A percentile compares a stretch with the other conserved stretches of the same genome.
Evolutionary conservation across 768 basidiomycete genomes (phyloP).

Genomic region (Boletus patriciae): DNA sequence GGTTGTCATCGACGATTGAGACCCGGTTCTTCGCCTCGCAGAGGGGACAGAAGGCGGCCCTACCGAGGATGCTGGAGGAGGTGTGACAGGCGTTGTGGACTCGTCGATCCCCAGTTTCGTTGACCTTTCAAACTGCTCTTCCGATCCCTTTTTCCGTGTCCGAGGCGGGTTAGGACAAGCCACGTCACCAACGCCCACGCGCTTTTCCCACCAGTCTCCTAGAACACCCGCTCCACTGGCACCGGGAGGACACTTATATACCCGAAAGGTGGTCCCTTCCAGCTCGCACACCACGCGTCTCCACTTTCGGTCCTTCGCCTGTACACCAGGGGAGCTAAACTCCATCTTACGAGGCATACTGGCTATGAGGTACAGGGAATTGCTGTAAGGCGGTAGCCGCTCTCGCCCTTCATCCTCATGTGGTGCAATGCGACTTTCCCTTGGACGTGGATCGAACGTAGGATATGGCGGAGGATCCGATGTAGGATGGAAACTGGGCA

Average conservation of each 20-base stretch:
- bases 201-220: constrained; percentile 78
- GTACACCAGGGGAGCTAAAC: constrained; percentile 79
- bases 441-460: constrained; percentile 37
- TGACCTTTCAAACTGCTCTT: constrained; percentile 27
- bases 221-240: constrained; percentile 50
- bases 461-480: constrained; percentile 72
- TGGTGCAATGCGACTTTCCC: constrained; percentile 32
- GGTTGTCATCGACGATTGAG: constrained; percentile 26
- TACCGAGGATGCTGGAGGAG: background rate
- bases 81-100: background rate
- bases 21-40: constrained; percentile 17
- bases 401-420: constrained; percentile 86
- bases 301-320: constrained; percentile 92
- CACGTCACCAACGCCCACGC: constrained; percentile 70
- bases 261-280: constrained; percentile 85
- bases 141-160: constrained; percentile 16
- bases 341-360: constrained; percentile 92
- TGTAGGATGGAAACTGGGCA: constrained; percentile 63
- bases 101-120: constrained; percentile 26
- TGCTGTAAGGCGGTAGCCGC: constrained; percentile 76
- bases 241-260: constrained; percentile 58
- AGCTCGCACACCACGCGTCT: constrained; percentile 82
- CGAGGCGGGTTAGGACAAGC: constrained; percentile 30
- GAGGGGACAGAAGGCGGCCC: constrained; percentile 8
- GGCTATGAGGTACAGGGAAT: constrained; percentile 76